phyloP scores from a whole-genome alignment of 352 stramenopile species.

The Phytophthora melonis region DNA sequence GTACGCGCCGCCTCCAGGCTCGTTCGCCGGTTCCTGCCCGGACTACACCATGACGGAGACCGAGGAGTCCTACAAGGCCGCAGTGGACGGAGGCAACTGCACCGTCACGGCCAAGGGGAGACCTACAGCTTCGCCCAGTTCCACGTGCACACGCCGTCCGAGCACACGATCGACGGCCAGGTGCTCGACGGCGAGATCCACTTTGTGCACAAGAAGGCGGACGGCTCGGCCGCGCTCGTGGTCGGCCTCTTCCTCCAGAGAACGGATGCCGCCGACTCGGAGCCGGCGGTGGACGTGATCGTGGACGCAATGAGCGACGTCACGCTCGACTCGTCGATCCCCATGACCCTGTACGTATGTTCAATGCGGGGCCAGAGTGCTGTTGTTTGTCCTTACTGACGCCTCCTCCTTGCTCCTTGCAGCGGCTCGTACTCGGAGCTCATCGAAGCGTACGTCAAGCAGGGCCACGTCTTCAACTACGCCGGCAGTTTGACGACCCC shows the following conservation, averaged over 20 bases:
- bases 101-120: constrained; percentile 39
- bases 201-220: constrained; percentile 47
- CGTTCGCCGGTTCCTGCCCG: constrained; percentile 39
- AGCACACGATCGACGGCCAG: constrained; percentile 51
- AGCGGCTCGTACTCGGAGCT: constrained; percentile 65
- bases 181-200: constrained; percentile 46
- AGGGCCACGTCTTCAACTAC: constrained; percentile 57
- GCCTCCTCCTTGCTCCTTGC: not conserved
- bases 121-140: constrained; percentile 44
- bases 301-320: constrained; percentile 45
- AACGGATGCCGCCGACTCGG: constrained; percentile 6
- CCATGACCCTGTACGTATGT: constrained; percentile 40
- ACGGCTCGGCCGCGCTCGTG: constrained; percentile 42
- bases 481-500: constrained; percentile 45
- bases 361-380: not conserved
- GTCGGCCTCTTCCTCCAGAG: constrained; percentile 42
- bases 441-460: constrained; percentile 40
- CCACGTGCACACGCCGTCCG: constrained; percentile 49
- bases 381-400: not conserved
- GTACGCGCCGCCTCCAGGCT: constrained; percentile 33
- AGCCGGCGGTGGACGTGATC: constrained; percentile 32
- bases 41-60: constrained; percentile 33
- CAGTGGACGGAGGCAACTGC: constrained; percentile 37
- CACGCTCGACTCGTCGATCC: constrained; percentile 26
- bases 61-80: constrained; percentile 36